Evolutionary conservation across 208 protist genomes (phyloP), one percentile per base, ranked within the genome.

Genomic region (Blastocrithidia nonstop): DNA sequence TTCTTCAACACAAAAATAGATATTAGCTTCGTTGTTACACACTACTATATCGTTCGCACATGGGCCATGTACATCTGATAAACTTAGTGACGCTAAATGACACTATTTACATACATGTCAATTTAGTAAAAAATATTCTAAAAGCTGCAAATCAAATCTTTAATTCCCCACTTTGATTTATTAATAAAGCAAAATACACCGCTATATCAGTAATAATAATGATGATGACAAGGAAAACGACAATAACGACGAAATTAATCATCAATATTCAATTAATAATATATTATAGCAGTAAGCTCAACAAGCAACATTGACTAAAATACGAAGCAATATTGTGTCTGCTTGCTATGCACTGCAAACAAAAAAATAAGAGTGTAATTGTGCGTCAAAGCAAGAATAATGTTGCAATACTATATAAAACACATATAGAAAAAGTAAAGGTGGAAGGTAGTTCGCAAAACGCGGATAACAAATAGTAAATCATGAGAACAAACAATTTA

Each of bases 41-140:
- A 45, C 15, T 21, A 50, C 31, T 13, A 46, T 55, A 13, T 26
- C 55, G 1, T 40, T 61, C 36, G 19, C 31, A 4, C 44, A 61
- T 11, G 55, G 55, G 7, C 55, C 55, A 3, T 61, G 56, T 41
- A 44, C 45, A 4, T 24, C 15, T 20, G 26, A 23, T 36, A 15
- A 9, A 19, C 24, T 5, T 17, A 33, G 36, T 15, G 24, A 36
- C 0, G 28, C 47, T 24, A 3, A 33, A 17, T 52, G 47, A 38
- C 17, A 45, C 6, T 38, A 35, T 27, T 33, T 52, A 33, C 2
- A 52, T 25, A 33, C 13, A 29, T 11, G 11, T 42, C 37, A 24
- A 11, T 22, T 15, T 42, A 42, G 6, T 29, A 4, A 42, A 29
- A 22, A 42, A 26, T 22, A 28, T 42, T 42, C 15, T 4, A 7